Evolutionary conservation across 768 basidiomycete species (phyloP).

Genomic region (Trametes gibbosa): DNA sequence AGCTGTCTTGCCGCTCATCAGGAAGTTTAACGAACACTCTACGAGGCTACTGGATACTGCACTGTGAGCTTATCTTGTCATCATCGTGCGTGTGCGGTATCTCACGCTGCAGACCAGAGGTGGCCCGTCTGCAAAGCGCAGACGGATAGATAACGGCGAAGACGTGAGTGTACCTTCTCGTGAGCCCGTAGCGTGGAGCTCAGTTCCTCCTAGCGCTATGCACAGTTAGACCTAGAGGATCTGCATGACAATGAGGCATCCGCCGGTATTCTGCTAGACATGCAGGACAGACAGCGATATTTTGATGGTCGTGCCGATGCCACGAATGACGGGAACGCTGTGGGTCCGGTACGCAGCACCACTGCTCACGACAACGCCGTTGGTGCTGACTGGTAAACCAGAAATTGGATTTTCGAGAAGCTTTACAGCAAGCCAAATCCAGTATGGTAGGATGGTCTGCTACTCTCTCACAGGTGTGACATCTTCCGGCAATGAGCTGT

Average conservation of each 20-base stretch:
- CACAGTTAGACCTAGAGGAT: slow-evolving; percentile 83
- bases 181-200: neutral
- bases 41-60: slow-evolving; percentile 83
- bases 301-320: slow-evolving; percentile 58
- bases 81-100: neutral
- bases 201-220: slow-evolving; percentile 31
- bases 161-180: slow-evolving; percentile 37
- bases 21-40: slow-evolving; percentile 98
- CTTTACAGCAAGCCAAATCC: slow-evolving; percentile 46
- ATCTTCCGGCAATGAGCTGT: slow-evolving; percentile 11
- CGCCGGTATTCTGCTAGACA: slow-evolving; percentile 74
- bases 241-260: slow-evolving; percentile 67
- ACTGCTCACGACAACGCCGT: neutral
- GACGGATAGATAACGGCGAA: slow-evolving; percentile 41
- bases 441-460: slow-evolving; percentile 56
- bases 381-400: slow-evolving; percentile 23
- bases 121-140: slow-evolving; percentile 56
- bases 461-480: slow-evolving; percentile 56
- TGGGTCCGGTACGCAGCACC: slow-evolving; percentile 22
- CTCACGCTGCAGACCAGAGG: slow-evolving; percentile 45
- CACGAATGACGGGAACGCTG: slow-evolving; percentile 12
- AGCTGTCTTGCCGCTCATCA: slow-evolving; percentile 85
- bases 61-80: slow-evolving; percentile 43
- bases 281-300: slow-evolving; percentile 81
- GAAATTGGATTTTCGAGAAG: slow-evolving; percentile 46